A percentile compares a stretch with the other conserved stretches of the same genome.
Conservation (phyloP, 1,284 basidiomycete species). For the Cronartium ribicola region DNA sequence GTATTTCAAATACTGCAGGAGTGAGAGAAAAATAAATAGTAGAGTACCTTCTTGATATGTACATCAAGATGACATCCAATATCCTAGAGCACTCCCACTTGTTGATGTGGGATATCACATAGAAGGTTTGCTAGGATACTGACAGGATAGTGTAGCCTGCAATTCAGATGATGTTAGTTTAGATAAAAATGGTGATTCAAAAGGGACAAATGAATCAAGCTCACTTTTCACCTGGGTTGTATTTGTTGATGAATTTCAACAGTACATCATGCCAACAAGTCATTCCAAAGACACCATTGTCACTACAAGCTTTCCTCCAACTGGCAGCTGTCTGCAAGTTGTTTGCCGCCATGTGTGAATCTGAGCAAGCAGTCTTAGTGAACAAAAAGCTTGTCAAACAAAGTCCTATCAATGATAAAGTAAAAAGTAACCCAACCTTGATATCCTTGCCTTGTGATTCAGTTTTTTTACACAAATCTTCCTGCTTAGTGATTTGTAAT, state of each 20-base stretch:
- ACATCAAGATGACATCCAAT: conserved; percentile 18
- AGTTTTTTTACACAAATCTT: background rate
- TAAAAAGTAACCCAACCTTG: background rate
- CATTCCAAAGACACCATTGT: conserved; percentile 12
- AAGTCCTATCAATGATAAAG: background rate
- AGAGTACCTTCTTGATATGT: conserved; percentile 17
- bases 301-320: conserved; percentile 20
- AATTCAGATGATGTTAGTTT: background rate
- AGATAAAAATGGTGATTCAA: too few species aligned
- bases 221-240: conserved; percentile 10
- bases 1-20: background rate
- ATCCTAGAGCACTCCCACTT: conserved; percentile 1
- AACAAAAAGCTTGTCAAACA: background rate
- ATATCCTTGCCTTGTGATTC: background rate
- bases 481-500: conserved; percentile 6
- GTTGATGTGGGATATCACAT: background rate
- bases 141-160: conserved; percentile 17
- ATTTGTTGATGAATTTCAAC: background rate
- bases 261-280: conserved; percentile 15
- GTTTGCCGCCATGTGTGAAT: conserved; percentile 13
- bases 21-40: background rate
- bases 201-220: background rate
- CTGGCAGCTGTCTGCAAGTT: background rate
- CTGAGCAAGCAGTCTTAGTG: conserved; percentile 6
- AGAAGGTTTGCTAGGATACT: background rate